These are phyloP conservation scores for Gonapodya prolifera DNA, from an alignment of 192 early-diverging fungal species.

Conservation along the genomic window DNA sequence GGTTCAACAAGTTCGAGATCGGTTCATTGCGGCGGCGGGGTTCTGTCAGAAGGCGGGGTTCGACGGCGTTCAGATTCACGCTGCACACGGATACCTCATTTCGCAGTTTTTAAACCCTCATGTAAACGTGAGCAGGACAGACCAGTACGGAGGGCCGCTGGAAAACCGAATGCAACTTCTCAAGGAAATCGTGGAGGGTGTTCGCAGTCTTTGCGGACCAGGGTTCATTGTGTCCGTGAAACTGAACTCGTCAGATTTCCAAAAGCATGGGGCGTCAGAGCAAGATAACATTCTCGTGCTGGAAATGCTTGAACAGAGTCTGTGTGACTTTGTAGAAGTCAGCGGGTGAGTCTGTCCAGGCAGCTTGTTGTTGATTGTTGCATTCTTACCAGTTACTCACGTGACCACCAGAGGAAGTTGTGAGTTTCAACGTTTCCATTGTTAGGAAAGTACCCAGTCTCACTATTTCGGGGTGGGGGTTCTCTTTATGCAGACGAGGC, in stretches of 20 bases:
- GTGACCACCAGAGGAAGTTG: no score
- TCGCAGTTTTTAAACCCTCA: background rate
- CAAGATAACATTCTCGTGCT: background rate
- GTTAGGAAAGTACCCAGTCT: no score
- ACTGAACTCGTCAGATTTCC: slow-evolving; percentile 2
- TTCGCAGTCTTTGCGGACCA: background rate
- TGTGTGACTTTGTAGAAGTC: background rate
- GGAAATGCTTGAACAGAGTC: background rate
- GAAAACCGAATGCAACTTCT: slow-evolving; percentile 4
- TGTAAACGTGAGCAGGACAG: background rate
- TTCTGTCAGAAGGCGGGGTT: background rate
- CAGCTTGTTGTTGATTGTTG: background rate
- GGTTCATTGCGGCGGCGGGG: background rate
- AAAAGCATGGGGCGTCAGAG: background rate
- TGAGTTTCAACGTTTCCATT: no score
- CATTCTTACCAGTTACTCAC: background rate
- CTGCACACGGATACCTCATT: slow-evolving; percentile 2
- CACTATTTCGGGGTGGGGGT: background rate
- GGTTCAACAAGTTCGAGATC: background rate
- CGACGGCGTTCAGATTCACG: background rate
- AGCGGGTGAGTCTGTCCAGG: background rate
- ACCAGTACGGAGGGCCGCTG: background rate
- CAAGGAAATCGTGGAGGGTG: background rate
- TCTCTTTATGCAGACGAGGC: background rate
- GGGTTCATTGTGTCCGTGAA: background rate